Evolutionary conservation across 352 stramenopile genomes (phyloP).

Genomic region (Globisporangium abappressorium): DNA sequence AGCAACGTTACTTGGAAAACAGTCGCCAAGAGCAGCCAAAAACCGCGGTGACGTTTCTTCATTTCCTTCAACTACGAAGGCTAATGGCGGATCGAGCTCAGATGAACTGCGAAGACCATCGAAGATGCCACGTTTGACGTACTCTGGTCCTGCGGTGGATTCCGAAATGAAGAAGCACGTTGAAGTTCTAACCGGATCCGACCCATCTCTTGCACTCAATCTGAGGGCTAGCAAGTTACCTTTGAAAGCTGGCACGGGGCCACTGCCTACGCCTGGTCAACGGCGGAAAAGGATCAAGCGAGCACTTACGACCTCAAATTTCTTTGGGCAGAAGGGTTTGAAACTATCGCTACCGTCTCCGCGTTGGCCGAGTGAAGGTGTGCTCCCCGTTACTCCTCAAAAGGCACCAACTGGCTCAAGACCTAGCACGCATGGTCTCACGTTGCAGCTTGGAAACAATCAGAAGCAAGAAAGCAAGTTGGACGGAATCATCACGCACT

Average conservation of each 20-base stretch:
- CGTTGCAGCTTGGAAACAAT: slow-evolving; percentile 1
- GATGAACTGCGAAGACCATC: slow-evolving; percentile 19
- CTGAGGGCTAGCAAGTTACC: background rate
- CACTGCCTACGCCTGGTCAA: slow-evolving; percentile 7
- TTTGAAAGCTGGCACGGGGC: background rate
- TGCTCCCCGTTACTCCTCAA: background rate
- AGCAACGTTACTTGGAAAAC: slow-evolving; percentile 11
- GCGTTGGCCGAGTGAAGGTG: slow-evolving; percentile 3
- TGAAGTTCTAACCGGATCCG: background rate
- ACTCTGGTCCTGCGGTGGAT: slow-evolving; percentile 1
- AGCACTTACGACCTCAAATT: slow-evolving; percentile 25
- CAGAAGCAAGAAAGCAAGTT: slow-evolving; percentile 39
- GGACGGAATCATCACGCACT: slow-evolving; percentile 86
- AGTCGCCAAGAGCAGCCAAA: slow-evolving; percentile 16
- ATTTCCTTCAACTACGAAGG: slow-evolving; percentile 5
- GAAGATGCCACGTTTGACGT: slow-evolving; percentile 15
- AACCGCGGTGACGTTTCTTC: slow-evolving; percentile 3
- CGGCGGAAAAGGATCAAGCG: slow-evolving; percentile 33
- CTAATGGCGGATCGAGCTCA: background rate
- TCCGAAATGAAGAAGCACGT: slow-evolving; percentile 5
- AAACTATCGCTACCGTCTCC: slow-evolving; percentile 14
- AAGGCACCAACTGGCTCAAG: background rate
- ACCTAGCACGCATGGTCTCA: background rate
- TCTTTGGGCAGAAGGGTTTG: slow-evolving; percentile 26
- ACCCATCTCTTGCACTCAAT: background rate